phyloP scores from a whole-genome alignment of 371 early-diverging fungal genomes.

The Circinella minor region DNA sequence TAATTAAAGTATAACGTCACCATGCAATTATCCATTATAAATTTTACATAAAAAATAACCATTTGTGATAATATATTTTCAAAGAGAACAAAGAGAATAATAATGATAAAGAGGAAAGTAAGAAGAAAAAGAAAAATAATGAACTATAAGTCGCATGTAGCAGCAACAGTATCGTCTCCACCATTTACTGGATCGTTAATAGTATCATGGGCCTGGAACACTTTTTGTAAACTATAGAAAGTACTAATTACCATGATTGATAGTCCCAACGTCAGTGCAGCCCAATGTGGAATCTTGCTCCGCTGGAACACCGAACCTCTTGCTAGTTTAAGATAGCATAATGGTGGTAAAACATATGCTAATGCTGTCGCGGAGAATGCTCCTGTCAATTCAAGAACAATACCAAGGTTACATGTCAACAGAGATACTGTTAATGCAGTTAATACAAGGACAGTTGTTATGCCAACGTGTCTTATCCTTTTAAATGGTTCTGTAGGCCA shows the following conservation, averaged over 20 bases:
- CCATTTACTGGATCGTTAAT: neutral
- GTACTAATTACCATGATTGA: slow-evolving; percentile 73
- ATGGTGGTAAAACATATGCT: slow-evolving; percentile 77
- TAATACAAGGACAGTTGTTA: slow-evolving; percentile 67
- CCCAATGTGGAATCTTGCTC: slow-evolving; percentile 65
- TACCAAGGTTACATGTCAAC: slow-evolving; percentile 73
- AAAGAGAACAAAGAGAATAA: neutral
- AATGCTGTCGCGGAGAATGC: slow-evolving; percentile 80
- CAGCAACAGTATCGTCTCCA: neutral
- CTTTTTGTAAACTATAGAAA: slow-evolving; percentile 47
- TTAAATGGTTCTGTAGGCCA: slow-evolving; percentile 58
- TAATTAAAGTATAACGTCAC: too few species aligned
- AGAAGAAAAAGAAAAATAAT: neutral
- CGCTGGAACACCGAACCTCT: slow-evolving; percentile 54
- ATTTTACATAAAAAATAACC: too few species aligned
- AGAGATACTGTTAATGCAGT: slow-evolving; percentile 62
- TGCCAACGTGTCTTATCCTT: slow-evolving; percentile 55
- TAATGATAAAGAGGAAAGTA: too few species aligned
- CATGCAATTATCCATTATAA: too few species aligned
- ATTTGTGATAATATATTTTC: too few species aligned
- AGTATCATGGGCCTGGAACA: slow-evolving; percentile 7
- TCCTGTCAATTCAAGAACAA: slow-evolving; percentile 79
- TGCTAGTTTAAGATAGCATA: slow-evolving; percentile 68
- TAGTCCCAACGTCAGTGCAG: slow-evolving; percentile 67
- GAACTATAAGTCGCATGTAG: slow-evolving; percentile 12